A percentile compares a stretch with the other conserved stretches of the same genome.
These are phyloP conservation scores for Suillus luteus DNA, from an alignment of 768 basidiomycete genomes.

Conservation along the genomic window DNA sequence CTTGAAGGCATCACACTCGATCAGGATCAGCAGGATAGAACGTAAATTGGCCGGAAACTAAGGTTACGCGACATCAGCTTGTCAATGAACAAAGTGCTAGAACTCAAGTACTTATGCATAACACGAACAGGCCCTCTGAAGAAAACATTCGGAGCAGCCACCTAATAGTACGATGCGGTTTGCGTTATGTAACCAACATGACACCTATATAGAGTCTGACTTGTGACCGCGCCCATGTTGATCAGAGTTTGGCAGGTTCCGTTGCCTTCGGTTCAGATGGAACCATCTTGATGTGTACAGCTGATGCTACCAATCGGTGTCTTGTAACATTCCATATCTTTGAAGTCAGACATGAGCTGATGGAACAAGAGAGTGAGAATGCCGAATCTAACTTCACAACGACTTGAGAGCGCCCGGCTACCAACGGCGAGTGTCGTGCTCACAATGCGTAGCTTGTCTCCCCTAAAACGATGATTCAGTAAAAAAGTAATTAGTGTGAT, in stretches of 20 bases:
- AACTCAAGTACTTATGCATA: background rate
- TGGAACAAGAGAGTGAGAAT: background rate
- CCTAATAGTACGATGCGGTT: background rate
- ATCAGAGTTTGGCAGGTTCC: conserved; percentile 24
- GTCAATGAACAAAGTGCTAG: background rate
- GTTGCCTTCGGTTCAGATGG: conserved; percentile 34
- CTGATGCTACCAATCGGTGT: conserved; percentile 55
- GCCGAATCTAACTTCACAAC: conserved; percentile 44
- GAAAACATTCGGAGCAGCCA: background rate
- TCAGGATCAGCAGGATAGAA: too few species aligned
- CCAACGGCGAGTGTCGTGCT: conserved; percentile 55
- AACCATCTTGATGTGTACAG: conserved; percentile 57
- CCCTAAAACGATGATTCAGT: conserved; percentile 12
- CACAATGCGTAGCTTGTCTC: conserved; percentile 53
- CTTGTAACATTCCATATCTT: conserved; percentile 61
- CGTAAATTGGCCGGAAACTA: background rate
- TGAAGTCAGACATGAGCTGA: background rate
- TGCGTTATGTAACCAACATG: background rate
- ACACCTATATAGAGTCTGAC: background rate
- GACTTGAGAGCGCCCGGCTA: conserved; percentile 46
- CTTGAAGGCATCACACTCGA: too few species aligned
- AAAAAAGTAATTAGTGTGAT: background rate
- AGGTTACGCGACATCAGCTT: background rate
- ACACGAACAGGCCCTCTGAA: background rate
- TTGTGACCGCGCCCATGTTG: background rate